Conservation (phyloP, 1,284 basidiomycete genomes). For the Puccinia coronata region DNA sequence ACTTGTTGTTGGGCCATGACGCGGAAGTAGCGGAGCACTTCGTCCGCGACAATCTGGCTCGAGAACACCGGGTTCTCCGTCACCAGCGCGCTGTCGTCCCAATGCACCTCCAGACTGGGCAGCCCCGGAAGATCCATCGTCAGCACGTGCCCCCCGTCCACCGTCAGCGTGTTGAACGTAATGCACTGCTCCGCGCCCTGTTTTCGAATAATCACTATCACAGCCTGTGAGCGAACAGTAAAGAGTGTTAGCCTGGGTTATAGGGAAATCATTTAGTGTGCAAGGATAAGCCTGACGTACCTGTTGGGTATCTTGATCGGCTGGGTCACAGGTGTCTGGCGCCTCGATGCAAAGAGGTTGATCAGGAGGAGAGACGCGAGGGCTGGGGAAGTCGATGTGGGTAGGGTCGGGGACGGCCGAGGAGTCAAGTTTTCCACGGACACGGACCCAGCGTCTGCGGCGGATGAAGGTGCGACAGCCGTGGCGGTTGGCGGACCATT, state of each 20-base stretch:
- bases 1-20: too few species aligned
- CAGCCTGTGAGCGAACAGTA: neutral
- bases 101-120: neutral
- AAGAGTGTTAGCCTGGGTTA: neutral
- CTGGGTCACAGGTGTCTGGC: neutral
- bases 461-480: slow-evolving; percentile 39
- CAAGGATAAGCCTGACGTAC: neutral
- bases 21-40: neutral
- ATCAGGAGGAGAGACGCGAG: neutral
- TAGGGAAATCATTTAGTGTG: too few species aligned
- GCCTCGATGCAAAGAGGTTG: neutral
- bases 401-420: neutral
- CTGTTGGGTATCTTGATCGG: neutral
- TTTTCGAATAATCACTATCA: slow-evolving; percentile 1
- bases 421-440: slow-evolving; percentile 10
- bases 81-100: neutral
- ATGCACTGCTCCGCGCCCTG: neutral
- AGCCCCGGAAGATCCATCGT: neutral
- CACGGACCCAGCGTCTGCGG: slow-evolving; percentile 31
- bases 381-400: neutral
- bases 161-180: neutral
- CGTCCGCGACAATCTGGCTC: neutral
- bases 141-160: neutral
- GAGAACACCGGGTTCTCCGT: slow-evolving; percentile 4
- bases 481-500: slow-evolving; percentile 15